These are phyloP conservation scores for Aureobasidium sp. DNA, from an alignment of 2,329 filamentous ascomycete species.

Conservation along the genomic window DNA sequence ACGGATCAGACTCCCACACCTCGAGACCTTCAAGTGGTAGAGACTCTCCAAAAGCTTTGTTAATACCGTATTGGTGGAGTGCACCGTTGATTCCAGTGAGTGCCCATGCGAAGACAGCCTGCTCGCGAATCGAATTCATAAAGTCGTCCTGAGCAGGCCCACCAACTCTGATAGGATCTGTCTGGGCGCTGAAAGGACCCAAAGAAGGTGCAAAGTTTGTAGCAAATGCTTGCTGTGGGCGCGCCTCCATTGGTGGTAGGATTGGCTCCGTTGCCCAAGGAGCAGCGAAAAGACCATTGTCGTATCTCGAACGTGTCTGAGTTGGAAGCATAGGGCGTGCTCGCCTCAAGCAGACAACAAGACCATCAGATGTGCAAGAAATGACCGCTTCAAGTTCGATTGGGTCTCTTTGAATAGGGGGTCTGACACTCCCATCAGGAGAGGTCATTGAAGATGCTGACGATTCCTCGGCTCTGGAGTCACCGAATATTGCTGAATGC, in stretches of 20 bases:
- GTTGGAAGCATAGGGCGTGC: conserved; percentile 62
- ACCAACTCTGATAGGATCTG: conserved; percentile 26
- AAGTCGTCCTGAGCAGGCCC: conserved; percentile 52
- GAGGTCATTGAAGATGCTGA: conserved; percentile 23
- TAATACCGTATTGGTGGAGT: conserved; percentile 54
- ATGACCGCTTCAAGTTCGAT: conserved; percentile 83
- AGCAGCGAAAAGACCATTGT: conserved; percentile 65
- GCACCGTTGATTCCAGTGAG: conserved; percentile 72
- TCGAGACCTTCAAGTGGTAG: conserved; percentile 53
- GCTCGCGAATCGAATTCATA: conserved; percentile 73
- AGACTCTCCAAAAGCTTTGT: conserved; percentile 54
- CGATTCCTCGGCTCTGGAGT: conserved; percentile 28
- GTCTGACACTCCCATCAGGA: not conserved
- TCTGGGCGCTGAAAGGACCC: conserved; percentile 23
- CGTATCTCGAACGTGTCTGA: conserved; percentile 36
- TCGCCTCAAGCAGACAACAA: conserved; percentile 70
- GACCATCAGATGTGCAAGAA: conserved; percentile 79
- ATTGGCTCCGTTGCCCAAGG: conserved; percentile 69
- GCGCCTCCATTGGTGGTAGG: conserved; percentile 30
- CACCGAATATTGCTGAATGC: conserved; percentile 37
- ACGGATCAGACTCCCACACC: conserved; percentile 43
- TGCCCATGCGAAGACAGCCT: conserved; percentile 83
- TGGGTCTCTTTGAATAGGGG: conserved; percentile 23
- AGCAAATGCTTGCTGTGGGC: conserved; percentile 20
- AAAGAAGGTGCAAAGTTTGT: conserved; percentile 28